Evolutionary conservation across 306 rosid genomes (phyloP).

Genomic region (Fagus sylvatica): DNA sequence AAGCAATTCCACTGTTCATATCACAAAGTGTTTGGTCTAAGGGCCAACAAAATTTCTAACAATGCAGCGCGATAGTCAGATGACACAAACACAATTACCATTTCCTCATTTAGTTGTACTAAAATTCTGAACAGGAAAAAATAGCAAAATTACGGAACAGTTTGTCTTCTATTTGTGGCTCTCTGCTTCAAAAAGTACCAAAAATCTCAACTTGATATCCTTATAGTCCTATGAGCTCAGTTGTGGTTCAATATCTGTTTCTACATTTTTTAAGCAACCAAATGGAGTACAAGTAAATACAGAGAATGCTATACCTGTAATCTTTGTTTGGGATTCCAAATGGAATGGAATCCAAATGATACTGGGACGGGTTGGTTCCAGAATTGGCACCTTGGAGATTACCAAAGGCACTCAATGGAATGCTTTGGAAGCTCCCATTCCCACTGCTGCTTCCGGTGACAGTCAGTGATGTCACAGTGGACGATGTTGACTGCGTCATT

Average conservation of each 20-base stretch:
- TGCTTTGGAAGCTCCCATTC: slow-evolving; percentile 51
- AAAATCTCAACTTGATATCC: slow-evolving; percentile 1
- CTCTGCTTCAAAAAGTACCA: not conserved
- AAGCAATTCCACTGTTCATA: not conserved
- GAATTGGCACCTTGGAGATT: slow-evolving; percentile 51
- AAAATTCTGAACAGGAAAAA: not conserved
- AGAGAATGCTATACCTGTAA: slow-evolving; percentile 49
- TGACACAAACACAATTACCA: not conserved
- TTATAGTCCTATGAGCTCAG: not conserved
- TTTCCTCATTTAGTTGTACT: not conserved
- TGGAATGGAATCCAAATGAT: slow-evolving; percentile 60
- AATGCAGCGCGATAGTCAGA: not conserved
- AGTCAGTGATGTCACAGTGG: slow-evolving; percentile 55
- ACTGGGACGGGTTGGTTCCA: slow-evolving; percentile 45
- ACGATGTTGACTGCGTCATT: slow-evolving; percentile 50
- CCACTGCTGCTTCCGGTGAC: slow-evolving; percentile 43
- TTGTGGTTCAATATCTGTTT: not conserved
- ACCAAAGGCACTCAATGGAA: slow-evolving; percentile 63
- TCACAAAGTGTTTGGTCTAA: slow-evolving; percentile 1
- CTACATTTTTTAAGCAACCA: not conserved
- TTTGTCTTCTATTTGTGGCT: not conserved
- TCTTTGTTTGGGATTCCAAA: slow-evolving; percentile 65
- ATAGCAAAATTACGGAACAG: not conserved
- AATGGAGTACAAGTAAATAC: slow-evolving; percentile 11
- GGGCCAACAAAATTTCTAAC: slow-evolving; percentile 3